Percentiles rank a stretch among this genome's conserved stretches.
These are phyloP conservation scores for Xerocomus spinulosus DNA, from an alignment of 768 basidiomycete genomes.

Conservation along the genomic window DNA sequence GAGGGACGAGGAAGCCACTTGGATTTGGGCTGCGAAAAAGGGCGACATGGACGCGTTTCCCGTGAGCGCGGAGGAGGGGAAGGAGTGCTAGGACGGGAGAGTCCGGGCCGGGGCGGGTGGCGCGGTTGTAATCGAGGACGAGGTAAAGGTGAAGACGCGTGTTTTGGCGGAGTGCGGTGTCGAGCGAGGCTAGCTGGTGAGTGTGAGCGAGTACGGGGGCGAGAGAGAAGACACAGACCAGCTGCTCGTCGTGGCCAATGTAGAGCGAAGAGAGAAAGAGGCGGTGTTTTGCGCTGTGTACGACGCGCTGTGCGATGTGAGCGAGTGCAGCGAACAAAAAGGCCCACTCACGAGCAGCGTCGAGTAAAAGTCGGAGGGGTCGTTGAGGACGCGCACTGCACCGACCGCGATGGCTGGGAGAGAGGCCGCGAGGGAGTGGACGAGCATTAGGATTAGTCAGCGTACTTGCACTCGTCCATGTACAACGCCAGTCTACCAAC, in stretches of 20 bases:
- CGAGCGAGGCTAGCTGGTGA: conserved; percentile 68
- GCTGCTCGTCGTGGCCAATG: conserved; percentile 71
- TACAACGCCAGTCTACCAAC: conserved; percentile 26
- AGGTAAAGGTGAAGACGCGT: conserved; percentile 63
- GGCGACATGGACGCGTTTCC: conserved; percentile 66
- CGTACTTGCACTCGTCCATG: neutral
- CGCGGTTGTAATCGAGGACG: conserved; percentile 76
- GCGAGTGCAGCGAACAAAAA: neutral
- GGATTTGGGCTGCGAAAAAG: conserved; percentile 89
- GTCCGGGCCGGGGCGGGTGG: conserved; percentile 66
- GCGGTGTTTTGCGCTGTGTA: conserved; percentile 68
- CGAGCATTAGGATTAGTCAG: conserved; percentile 11
- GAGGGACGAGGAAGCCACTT: conserved; percentile 74
- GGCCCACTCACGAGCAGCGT: conserved; percentile 45
- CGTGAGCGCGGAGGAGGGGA: conserved; percentile 70
- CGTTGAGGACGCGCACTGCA: conserved; percentile 49
- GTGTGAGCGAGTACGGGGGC: neutral
- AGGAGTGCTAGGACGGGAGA: conserved; percentile 65
- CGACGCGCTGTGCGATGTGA: conserved; percentile 54
- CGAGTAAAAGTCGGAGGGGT: conserved; percentile 57
- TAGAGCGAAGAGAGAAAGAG: conserved; percentile 91
- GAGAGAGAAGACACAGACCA: conserved; percentile 51
- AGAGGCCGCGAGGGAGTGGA: conserved; percentile 26
- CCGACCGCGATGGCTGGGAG: conserved; percentile 49
- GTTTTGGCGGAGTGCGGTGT: conserved; percentile 52